Base-by-base conservation (phyloP, 2,329 filamentous ascomycete species). In the Aspergillus sp. region DNA sequence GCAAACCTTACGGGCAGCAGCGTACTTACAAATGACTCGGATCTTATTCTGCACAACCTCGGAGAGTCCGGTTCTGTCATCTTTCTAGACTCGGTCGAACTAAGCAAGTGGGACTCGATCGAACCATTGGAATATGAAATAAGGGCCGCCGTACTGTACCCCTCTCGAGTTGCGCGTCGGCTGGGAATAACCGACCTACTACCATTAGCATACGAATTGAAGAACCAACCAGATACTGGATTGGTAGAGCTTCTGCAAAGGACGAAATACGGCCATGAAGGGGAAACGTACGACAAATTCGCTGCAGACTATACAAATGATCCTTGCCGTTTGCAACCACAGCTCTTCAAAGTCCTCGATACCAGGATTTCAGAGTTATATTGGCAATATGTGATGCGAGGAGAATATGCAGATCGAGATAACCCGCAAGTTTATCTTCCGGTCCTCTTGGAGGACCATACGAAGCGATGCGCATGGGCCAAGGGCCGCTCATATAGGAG, bases 1-100 rank as follows among this genome's bases (percentile, higher is more conserved):
- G 83, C 91, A 7, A 81, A 81, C n/a, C 64, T 79, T 2, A 72
- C 81, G 31, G 86, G 85, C 0, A 79, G 81, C 1, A 83, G 92
- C 15, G 80, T 88, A 30, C 77, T 97, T 7, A 96, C 92, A 0
- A 89, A 87, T n/a, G 94, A 98, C 70, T 96, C 93, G 0, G 94
- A 98, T 71, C 82, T 97, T 8, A 80, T 96, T 0, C 83, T 94
- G 0, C 89, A 93, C 72, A 84, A 92, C 61, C 82, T 94, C 8
- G 89, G 88, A 0, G 53, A 72, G 0, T 65, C 82, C 1, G 89
- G 89, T 0, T 80, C 82, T 1, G 87, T 96, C 0, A 80, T 88
- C 0, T 89, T 94, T 60, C 84, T 96, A 31, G 82, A 84, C 59
- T 89, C 92, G 52, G 74, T 94, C 1, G 81, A 85, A 38, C 59